These are phyloP conservation scores for Pachyrhizus erosus DNA, from an alignment of 306 rosid species.

Conservation along the genomic window DNA sequence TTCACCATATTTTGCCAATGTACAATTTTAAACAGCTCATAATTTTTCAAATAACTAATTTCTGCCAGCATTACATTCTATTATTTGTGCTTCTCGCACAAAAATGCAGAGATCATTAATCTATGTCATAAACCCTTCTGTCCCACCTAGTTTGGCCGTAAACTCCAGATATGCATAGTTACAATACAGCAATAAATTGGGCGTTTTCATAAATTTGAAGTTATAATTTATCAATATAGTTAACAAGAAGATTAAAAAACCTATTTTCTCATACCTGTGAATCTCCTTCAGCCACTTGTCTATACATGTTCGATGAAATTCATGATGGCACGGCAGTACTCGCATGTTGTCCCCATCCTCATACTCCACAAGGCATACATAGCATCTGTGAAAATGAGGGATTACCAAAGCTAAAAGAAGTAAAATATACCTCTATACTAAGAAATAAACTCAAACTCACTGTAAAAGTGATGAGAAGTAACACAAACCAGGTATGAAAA, in stretches of 20 bases:
- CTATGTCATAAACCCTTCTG: not conserved
- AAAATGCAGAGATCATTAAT: not conserved
- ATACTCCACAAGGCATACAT: conserved; percentile 93
- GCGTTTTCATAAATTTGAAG: not conserved
- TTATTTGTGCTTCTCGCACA: not conserved
- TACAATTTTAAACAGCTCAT: not conserved
- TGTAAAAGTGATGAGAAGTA: not conserved
- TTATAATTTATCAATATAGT: not conserved
- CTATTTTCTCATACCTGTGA: conserved; percentile 66
- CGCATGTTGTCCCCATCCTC: conserved; percentile 87
- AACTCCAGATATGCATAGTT: conserved; percentile 1
- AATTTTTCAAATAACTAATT: not conserved
- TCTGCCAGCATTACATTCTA: not conserved
- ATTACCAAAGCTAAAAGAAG: not conserved
- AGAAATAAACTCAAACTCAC: not conserved
- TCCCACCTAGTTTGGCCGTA: not conserved
- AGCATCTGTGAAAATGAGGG: conserved; percentile 61
- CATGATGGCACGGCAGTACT: conserved; percentile 82
- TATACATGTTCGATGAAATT: conserved; percentile 76
- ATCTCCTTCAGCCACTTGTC: conserved; percentile 98
- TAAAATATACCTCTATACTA: not conserved
- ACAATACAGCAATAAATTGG: conserved; percentile 1
- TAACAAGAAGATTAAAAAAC: not conserved
- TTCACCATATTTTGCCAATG: not conserved
- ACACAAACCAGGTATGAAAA: not conserved